Conservation (phyloP, 305 asterid species). For the Ajuga reptans region DNA sequence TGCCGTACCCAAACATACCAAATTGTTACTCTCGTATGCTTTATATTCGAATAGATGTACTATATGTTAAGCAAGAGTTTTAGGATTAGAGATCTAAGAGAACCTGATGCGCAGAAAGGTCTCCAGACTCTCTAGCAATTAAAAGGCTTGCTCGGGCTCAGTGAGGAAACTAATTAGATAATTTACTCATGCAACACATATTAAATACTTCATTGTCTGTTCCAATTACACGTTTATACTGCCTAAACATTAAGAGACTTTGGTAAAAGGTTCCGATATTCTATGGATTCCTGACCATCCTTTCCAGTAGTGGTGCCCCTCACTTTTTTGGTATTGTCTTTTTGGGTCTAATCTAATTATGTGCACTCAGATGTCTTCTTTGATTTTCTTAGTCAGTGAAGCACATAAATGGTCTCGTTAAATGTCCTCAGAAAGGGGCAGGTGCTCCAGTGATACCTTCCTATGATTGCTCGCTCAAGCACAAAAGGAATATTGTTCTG, state of each 20-base stretch:
- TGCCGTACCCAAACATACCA: not conserved
- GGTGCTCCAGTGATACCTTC: slow-evolving; percentile 23
- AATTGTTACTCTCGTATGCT: not conserved
- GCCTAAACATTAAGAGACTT: not conserved
- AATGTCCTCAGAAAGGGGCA: slow-evolving; percentile 27
- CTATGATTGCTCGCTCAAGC: slow-evolving; percentile 32
- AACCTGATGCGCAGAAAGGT: not conserved
- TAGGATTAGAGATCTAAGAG: slow-evolving; percentile 5
- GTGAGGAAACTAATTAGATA: not conserved
- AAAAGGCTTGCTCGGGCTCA: not conserved
- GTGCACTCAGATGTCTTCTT: slow-evolving; percentile 20
- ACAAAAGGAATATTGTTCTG: slow-evolving; percentile 50
- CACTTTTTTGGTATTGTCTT: not conserved
- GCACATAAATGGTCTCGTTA: slow-evolving; percentile 26
- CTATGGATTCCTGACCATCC: not conserved
- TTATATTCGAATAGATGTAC: not conserved
- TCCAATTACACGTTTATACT: not conserved
- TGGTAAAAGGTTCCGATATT: not conserved
- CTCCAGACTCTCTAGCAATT: not conserved
- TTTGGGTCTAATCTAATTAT: slow-evolving; percentile 4
- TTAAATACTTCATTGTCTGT: not conserved
- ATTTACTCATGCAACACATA: not conserved
- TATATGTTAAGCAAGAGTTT: not conserved
- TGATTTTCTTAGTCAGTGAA: slow-evolving; percentile 33
- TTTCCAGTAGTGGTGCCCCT: not conserved